Evolutionary conservation across 2,329 filamentous ascomycete genomes (phyloP).

Genomic region (Thelonectria rubi): DNA sequence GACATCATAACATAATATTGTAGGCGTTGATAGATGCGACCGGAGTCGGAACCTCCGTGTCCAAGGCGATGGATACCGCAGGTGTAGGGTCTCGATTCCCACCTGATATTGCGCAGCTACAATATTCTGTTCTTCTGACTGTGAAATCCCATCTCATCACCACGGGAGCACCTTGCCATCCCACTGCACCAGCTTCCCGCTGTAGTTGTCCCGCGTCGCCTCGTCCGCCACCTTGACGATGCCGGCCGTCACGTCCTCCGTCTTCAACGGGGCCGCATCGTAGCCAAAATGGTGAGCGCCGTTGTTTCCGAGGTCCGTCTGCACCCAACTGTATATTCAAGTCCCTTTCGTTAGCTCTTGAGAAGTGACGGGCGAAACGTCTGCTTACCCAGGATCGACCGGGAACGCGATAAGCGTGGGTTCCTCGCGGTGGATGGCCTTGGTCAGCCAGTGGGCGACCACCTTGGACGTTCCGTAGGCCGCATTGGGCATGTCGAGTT

Average conservation of each 20-base stretch:
- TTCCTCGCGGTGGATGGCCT: slow-evolving; percentile 1
- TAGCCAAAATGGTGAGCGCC: slow-evolving; percentile 1
- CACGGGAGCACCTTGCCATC: slow-evolving; percentile 1
- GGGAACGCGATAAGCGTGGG: slow-evolving; percentile 5
- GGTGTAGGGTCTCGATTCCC: too few species aligned
- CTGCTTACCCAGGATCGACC: slow-evolving; percentile 2
- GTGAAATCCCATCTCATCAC: too few species aligned
- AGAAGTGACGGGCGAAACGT: background rate
- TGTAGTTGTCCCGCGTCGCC: slow-evolving; percentile 2
- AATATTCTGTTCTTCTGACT: background rate
- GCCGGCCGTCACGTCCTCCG: background rate
- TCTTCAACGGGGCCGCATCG: slow-evolving; percentile 3
- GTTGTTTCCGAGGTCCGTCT: slow-evolving; percentile 2
- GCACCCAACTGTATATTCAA: slow-evolving; percentile 1
- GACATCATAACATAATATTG: too few species aligned
- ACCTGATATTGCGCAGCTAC: too few species aligned
- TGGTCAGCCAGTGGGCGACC: slow-evolving; percentile 3
- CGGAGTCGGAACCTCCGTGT: too few species aligned
- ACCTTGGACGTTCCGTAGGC: slow-evolving; percentile 2
- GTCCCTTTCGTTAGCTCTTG: background rate
- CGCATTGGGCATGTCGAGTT: slow-evolving; percentile 4
- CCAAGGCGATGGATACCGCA: too few species aligned
- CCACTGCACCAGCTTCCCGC: slow-evolving; percentile 3
- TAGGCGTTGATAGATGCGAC: too few species aligned
- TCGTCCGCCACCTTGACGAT: slow-evolving; percentile 1